Evolutionary conservation across 257 asterid genomes (phyloP), one percentile per base, ranked within the genome.

Genomic region (Forsythia suspensa): DNA sequence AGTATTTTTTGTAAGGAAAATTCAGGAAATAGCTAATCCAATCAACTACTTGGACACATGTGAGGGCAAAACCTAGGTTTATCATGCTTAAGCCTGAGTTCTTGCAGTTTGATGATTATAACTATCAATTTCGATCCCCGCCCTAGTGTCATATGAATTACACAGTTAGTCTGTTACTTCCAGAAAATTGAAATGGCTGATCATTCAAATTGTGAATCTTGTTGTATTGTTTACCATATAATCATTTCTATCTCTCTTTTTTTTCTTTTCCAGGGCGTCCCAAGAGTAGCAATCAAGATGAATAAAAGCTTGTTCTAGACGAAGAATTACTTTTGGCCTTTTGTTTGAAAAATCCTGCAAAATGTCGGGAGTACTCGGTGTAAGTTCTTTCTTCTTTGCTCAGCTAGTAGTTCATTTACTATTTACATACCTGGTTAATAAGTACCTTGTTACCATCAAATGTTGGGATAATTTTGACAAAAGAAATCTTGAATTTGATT

Each of bases 311-410:
- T 75, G 69, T 18, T 69, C 80, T 44, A 78, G 80, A 67, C 75
- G 68, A 72, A 74, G 88, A 85, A 83, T 83, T 86, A 42, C 61
- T 81, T 70, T 83, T 83, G 69, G 78, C 67, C 81, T 75, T 77
- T 63, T 75, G 70, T 39, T 75, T 85, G 83, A 83, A 84, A 80
- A 81, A 77, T 81, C 38, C 38, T 61, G 16, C 73, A 73, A 77
- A 80, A 88, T 85, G 91, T 88, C 91, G 4, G 89, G 89, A 77
- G 81, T 88, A 65, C 86, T 88, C 70, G 78, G 88, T 80, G 91
- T 88, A 80, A 83, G 88, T 75, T 68, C 36, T 52, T 67, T 38
- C 34, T 36, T 39, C 77, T n/a, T 82, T 52, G 43, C 74, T 80
- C 38, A 61, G 13, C 8, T 13, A 0, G 38, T 61, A 61, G 75